Evolutionary conservation across 768 basidiomycete species (phyloP).

Genomic region (Tricholoma furcatifolium): DNA sequence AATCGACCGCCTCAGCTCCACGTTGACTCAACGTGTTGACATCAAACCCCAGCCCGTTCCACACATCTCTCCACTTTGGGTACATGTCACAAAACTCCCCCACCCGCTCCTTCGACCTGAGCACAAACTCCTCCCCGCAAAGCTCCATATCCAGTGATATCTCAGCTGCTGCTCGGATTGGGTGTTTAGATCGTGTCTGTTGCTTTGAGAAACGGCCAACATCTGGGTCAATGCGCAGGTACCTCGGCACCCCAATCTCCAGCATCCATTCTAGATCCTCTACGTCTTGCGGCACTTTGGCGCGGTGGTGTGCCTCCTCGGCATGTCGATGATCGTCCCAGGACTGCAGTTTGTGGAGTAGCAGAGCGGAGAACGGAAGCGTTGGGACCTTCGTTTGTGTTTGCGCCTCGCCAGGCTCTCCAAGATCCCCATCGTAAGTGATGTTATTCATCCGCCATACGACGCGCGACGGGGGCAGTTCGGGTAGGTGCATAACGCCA

Average conservation of each 20-base stretch:
- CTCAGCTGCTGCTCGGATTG: background rate
- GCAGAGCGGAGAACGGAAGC: slow-evolving; percentile 14
- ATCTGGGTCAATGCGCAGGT: background rate
- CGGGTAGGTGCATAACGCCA: slow-evolving; percentile 18
- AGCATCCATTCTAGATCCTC: slow-evolving; percentile 14
- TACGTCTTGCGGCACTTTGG: slow-evolving; percentile 14
- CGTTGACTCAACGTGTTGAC: background rate
- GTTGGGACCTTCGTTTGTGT: slow-evolving; percentile 8
- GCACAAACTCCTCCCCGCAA: slow-evolving; percentile 15
- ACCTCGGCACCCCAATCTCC: background rate
- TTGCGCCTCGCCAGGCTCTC: background rate
- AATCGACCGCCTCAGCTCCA: too few species aligned
- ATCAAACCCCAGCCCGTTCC: slow-evolving; percentile 11
- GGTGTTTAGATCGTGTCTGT: background rate
- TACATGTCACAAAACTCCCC: slow-evolving; percentile 11
- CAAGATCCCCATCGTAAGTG: too few species aligned
- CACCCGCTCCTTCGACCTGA: slow-evolving; percentile 10
- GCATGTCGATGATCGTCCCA: slow-evolving; percentile 19
- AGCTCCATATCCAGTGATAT: slow-evolving; percentile 6
- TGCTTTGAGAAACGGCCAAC: background rate
- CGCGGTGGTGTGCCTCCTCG: slow-evolving; percentile 8
- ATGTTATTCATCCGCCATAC: background rate
- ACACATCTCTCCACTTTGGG: slow-evolving; percentile 5
- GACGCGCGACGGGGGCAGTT: background rate
- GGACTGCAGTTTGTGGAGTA: slow-evolving; percentile 19